phyloP scores from a whole-genome alignment of 805 yeast species.

The Ogataea haglerorum region DNA sequence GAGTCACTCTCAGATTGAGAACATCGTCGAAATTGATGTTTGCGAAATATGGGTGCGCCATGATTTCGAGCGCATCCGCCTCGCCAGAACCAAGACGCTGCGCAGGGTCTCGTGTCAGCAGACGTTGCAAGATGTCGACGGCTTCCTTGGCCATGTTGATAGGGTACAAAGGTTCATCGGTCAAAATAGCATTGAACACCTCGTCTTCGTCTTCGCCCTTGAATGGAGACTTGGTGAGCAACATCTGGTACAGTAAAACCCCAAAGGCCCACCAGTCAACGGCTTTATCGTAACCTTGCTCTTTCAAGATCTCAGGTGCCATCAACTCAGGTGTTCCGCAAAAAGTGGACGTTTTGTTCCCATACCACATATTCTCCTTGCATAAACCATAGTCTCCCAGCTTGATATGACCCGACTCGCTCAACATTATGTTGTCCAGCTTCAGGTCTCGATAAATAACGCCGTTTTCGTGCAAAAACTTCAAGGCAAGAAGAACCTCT shows the following conservation, averaged over 20 bases:
- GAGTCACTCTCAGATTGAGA: conserved; percentile 62
- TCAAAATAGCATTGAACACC: conserved; percentile 91
- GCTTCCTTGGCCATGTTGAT: conserved; percentile 97
- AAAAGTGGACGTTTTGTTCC: conserved; percentile 85
- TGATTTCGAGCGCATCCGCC: conserved; percentile 86
- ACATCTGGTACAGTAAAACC: conserved; percentile 92
- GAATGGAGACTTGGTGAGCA: conserved; percentile 93
- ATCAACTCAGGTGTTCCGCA: conserved; percentile 99
- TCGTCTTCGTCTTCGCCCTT: conserved; percentile 88
- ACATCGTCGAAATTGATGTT: conserved; percentile 91
- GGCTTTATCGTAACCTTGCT: conserved; percentile 86
- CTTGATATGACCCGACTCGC: conserved; percentile 90
- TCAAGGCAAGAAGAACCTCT: conserved; percentile 86
- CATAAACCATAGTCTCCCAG: conserved; percentile 97
- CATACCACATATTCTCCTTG: conserved; percentile 68
- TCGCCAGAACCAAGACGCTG: conserved; percentile 84
- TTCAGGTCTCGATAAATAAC: conserved; percentile 95
- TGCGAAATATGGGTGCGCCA: conserved; percentile 91
- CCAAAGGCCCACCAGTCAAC: conserved; percentile 99
- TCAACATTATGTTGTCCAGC: conserved; percentile 86
- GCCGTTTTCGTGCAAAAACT: conserved; percentile 93
- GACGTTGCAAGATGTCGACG: conserved; percentile 87
- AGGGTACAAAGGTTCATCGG: conserved; percentile 96
- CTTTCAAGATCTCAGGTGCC: conserved; percentile 97
- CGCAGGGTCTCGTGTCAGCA: conserved; percentile 84